Evolutionary conservation across 306 rosid species (phyloP), one percentile per base, ranked within the genome.

Genomic region (Quillaja saponaria): DNA sequence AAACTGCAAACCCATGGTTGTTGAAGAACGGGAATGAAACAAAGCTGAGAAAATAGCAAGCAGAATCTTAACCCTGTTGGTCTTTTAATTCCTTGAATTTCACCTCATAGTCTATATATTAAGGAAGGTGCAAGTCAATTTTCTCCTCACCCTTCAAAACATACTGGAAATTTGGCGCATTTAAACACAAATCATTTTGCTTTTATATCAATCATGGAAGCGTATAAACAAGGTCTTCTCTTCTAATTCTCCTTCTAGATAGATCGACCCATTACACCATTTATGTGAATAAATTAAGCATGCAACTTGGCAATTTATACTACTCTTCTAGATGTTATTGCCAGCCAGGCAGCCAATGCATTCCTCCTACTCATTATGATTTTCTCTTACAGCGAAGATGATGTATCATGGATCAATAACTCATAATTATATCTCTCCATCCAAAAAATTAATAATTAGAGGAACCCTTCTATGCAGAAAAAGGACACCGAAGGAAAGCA

Each of bases 21-120:
- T 45, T 49, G 42, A 33, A 58, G 63, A 64, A 68, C 48, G n/a
- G 15, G 35, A 13, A 2, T 37, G 25, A 25, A 25, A 25, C 31
- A 25, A 1, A 1, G 31, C 31, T 1, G 3, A 25, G 31, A 25
- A 25, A 25, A 2, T 25, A 25, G 4, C 31, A 25, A 25, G 31
- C 31, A 25, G 31, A 25, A 4, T 25, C 2, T 25, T 25, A 25
- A 1, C 4, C 4, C 31, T 25, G 31, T 25, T 25, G 4, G 31
- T 25, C 31, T 25, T 1, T 25, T 25, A 25, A 25, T 25, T 25
- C 31, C 4, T 1, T 25, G 2, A 25, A 25, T 25, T 25, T 25
- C 31, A 25, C 31, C 31, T 25, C 31, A 25, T 25, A 25, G 4
- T 25, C 31, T n/a, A 25, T 25, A 25, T 25, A 1, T 25, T 25